Base-by-base conservation (phyloP, 179 eudicot genomes). In the Camellia oleifera region DNA sequence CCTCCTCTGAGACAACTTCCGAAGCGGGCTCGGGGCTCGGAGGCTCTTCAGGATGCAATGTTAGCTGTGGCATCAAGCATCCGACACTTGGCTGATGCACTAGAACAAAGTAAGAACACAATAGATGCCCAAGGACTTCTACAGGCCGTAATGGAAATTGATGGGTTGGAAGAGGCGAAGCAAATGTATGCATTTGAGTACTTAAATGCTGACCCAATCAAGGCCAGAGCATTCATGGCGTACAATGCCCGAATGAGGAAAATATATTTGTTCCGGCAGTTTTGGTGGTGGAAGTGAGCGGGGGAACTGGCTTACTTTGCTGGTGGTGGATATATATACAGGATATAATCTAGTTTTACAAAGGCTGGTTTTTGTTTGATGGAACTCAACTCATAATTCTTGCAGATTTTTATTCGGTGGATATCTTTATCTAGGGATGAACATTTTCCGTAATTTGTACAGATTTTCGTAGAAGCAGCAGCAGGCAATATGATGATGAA, bases 171-270 rank as follows among this genome's bases (percentile, higher is more conserved):
- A 66, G 73, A 77, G 72, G 79, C 79, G 4, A 66, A 68, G 48
- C 72, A 77, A 53, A 77, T 77, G 79, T 77, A 77, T 66, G 79
- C 79, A 5, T 77, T 77, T 15, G 79, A 77, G 72, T 77, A 66
- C 60, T 77, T 77, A 42, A 77, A 77, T 77, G 79, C 73, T 66
- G 79, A 66, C 32, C 79, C 79, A 4, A 18, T 77, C 48, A 77
- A 77, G 66, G 79, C 79, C 63, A 65, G 79, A 77, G 79, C 79
- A 20, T 77, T 77, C 63, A 66, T 66, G 79, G 13, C 79, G 3
- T 77, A 66, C 50, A 66, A 66, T 26, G 17, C 48, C 50, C 62
- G 79, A 77, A 77, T 77, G 79, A 65, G 79, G 79, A 77, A 66
- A 66, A 77, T 66, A 50, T 77, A 77, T 42, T 66, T 77, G 56